Conservation (phyloP, 192 early-diverging fungal species). For the Coemansia sp. region DNA sequence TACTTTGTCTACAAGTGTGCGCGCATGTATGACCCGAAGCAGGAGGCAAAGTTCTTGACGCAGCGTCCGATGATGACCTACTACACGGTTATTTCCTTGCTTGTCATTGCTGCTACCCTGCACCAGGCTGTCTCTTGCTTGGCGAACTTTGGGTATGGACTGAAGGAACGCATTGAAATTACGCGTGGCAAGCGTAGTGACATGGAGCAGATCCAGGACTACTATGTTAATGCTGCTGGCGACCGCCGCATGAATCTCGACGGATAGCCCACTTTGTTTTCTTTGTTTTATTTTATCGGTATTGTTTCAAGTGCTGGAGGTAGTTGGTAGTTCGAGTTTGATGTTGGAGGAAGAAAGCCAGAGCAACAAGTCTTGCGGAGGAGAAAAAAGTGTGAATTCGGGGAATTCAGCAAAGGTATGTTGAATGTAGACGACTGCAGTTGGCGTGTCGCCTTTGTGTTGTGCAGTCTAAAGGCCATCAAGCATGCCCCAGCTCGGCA, state of each 20-base stretch:
- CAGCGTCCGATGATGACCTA: conserved; percentile 53
- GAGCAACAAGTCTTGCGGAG: too few relatives aligned
- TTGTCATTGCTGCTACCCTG: conserved; percentile 39
- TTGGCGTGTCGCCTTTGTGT: too few relatives aligned
- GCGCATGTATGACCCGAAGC: conserved; percentile 52
- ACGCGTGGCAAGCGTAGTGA: conserved; percentile 53
- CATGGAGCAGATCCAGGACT: conserved; percentile 56
- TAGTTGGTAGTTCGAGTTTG: too few relatives aligned
- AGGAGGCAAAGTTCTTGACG: conserved; percentile 39
- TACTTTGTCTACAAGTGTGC: conserved; percentile 55
- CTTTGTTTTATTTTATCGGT: not conserved
- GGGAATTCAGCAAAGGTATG: too few relatives aligned
- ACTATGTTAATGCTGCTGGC: conserved; percentile 52
- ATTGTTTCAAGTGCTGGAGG: not conserved
- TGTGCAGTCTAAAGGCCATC: too few relatives aligned
- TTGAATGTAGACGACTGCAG: too few relatives aligned
- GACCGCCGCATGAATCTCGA: conserved; percentile 52
- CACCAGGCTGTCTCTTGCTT: conserved; percentile 40
- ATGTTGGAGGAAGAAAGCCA: too few relatives aligned
- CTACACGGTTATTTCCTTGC: conserved; percentile 46
- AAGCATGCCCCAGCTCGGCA: too few relatives aligned
- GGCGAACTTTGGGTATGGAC: conserved; percentile 53
- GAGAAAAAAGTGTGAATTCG: too few relatives aligned
- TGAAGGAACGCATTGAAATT: conserved; percentile 51
- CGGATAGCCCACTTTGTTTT: conserved; percentile 11